Evolutionary conservation across 352 stramenopile genomes (phyloP), one percentile per base, ranked within the genome.

Genomic region (Phytophthora macrochlamydospora): DNA sequence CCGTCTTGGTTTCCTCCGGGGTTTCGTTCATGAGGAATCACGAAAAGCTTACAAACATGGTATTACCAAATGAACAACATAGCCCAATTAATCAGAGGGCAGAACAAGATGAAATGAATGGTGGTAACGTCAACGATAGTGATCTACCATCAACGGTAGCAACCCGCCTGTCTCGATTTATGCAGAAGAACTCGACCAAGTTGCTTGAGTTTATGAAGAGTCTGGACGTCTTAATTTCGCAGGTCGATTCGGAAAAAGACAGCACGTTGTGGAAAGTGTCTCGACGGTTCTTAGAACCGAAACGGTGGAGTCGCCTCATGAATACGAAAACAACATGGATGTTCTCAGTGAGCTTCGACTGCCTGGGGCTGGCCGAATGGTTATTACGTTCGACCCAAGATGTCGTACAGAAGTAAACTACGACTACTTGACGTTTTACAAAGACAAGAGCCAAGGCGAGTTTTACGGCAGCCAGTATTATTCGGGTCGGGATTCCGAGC

Each of bases 371-470:
- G 79, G 59, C 7, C 69, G 66, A 33, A 91, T 97, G 29, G 76
- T 81, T 30, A 87, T 97, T 29, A 85, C 77, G 5, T 97, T 97
- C 54, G 91, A 97, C 49, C 45, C 86, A 18, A 73, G 67, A 43
- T 93, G 71, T 5, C 75, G 85, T 53, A 97, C 89, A 4, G 92
- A 98, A 64, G 75, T 76, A 31, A 93, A 91, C 55, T 97, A 96
- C 61, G 92, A 98, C 59, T 97, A 94, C 58, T 64, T 97, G 29
- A 94, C 83, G 13, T 97, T 98, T 58, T 94, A 80, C 61, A 93
- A 92, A 48, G 78, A 94, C 51, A 73, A 75, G 38, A 65, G 60
- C 4, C 76, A 86, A 67, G 69, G 66, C 14, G 71, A 82, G 28
- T 86, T 72, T 54, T 93, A 93, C 48, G 89, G 89, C 6, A 79